phyloP scores from a whole-genome alignment of 176 grass and related monocot species.

The Musa beccarii region DNA sequence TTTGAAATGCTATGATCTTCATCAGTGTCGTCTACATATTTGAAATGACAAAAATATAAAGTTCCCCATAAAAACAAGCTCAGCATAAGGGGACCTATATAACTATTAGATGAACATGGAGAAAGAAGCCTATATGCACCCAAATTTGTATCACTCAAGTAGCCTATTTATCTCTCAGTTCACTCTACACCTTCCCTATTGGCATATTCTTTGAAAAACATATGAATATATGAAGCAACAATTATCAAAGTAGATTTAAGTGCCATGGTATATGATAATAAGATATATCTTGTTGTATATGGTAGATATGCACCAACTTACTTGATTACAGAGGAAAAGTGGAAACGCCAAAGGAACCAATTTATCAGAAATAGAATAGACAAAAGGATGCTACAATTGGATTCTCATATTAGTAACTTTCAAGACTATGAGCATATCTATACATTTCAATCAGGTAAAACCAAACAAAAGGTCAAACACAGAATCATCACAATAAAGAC shows the following conservation, averaged over 20 bases:
- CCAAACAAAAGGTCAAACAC: background rate
- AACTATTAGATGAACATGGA: no score
- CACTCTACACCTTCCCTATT: no score
- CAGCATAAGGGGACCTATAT: no score
- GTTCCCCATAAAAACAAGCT: background rate
- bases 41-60: background rate
- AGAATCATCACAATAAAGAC: background rate
- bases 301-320: background rate
- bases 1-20: background rate
- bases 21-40: background rate
- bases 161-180: no score
- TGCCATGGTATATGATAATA: background rate
- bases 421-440: background rate
- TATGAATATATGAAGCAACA: background rate
- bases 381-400: no score
- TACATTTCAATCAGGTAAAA: background rate
- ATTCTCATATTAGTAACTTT: background rate
- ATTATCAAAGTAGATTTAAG: background rate
- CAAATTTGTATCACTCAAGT: no score
- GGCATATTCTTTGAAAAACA: no score
- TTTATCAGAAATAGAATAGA: background rate
- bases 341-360: background rate
- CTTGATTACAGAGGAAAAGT: background rate
- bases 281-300: background rate
- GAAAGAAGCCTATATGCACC: no score